Evolutionary conservation across 768 basidiomycete species (phyloP).

Genomic region (Agrocybe pediades): DNA sequence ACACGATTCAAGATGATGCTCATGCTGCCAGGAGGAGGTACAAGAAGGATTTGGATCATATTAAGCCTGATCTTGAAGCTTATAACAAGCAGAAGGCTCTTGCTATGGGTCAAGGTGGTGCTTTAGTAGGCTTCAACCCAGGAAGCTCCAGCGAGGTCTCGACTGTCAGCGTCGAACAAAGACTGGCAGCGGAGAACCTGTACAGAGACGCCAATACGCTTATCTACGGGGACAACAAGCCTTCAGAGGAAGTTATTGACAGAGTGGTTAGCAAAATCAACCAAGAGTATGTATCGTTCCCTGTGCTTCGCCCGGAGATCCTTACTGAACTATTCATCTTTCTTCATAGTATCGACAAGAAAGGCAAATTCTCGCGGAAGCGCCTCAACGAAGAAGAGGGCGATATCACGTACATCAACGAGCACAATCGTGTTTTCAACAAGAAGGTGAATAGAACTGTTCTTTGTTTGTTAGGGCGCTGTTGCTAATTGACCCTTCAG

Average conservation of each 20-base stretch:
- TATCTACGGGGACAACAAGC: constrained; percentile 94
- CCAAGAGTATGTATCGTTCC: constrained; percentile 67
- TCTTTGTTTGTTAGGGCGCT: not conserved
- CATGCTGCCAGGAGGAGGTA: constrained; percentile 88
- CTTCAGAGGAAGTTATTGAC: constrained; percentile 94
- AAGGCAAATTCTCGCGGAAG: constrained; percentile 88
- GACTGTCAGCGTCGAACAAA: constrained; percentile 53
- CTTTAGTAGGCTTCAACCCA: constrained; percentile 63
- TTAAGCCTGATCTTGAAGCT: constrained; percentile 84
- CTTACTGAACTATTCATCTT: constrained; percentile 7
- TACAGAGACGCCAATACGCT: constrained; percentile 94
- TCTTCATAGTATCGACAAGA: constrained; percentile 76
- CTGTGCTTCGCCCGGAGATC: not conserved
- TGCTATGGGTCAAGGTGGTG: constrained; percentile 76
- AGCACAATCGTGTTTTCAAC: constrained; percentile 97
- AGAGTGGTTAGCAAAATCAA: constrained; percentile 90
- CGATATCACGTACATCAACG: constrained; percentile 99
- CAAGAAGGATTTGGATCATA: constrained; percentile 86
- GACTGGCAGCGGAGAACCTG: constrained; percentile 73
- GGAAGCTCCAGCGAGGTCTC: constrained; percentile 35
- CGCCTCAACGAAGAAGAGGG: constrained; percentile 89
- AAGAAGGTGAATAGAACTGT: constrained; percentile 81
- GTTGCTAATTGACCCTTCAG: constrained; percentile 34
- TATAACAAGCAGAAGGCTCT: constrained; percentile 92
- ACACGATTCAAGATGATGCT: constrained; percentile 76